Base-by-base conservation (phyloP, 108 stramenopile genomes). In the Skeletonema costatum region DNA sequence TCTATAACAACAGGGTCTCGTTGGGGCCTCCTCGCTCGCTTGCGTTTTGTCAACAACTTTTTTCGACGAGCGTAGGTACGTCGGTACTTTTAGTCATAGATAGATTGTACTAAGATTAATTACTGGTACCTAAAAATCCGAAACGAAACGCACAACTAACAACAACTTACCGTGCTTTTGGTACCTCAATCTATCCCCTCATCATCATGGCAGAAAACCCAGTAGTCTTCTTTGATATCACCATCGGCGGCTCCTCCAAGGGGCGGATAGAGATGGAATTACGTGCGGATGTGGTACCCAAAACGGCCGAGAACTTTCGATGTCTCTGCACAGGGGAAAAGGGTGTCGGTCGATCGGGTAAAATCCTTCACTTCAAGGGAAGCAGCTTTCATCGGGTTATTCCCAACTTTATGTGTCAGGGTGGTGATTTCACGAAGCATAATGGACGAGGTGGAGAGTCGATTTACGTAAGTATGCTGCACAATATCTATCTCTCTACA, bases 191-290 rank as follows among this genome's bases (percentile, higher is more conserved):
- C 16, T n/a, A n/a, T n/a, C 14, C 4, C 42, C 4, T 36, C 16
- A 46, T 46, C 44, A 46, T 5, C 14, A 46, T 46, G 44, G 16
- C 44, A 64, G 77, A 72, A 46, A 97, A 97, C 67, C 97, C 96
- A 8, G 93, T 96, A 2, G 97, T 98, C 7, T 99, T 97, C 86
- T 97, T 99, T 70, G 98, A 99, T 78, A 93, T 99, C n/a, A 85
- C 84, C 38, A 99, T 99, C 21, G 91, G 92, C 5, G 90, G 92
- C 1, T 75, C 74, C 12, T 76, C 87, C 32, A 88, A 87, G 48
- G 95, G 95, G 13, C 82, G 95, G 9, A 93, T 96, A 60, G 91
- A 89, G 74, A 96, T 96, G 87, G 90, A 91, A 64, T 73, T 96
- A 33, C 75, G 90, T 50, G 82, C 90, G n/a, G 93, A 96, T 84